These are phyloP conservation scores for Penicillium coffeae DNA, from an alignment of 495 filamentous ascomycete genomes.

Conservation along the genomic window DNA sequence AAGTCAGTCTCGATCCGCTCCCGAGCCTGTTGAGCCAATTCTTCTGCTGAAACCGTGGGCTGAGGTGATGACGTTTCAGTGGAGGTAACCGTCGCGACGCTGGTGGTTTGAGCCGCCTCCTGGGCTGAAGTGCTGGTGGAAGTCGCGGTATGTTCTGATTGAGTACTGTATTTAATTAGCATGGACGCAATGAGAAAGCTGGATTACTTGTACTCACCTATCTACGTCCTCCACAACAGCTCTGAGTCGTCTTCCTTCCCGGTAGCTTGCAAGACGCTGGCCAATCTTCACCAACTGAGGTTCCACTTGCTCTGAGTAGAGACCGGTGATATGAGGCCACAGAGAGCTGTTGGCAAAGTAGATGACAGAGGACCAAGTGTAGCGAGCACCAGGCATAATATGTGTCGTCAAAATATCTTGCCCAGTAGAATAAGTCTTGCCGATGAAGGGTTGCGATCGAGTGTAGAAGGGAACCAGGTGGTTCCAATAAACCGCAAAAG, in stretches of 20 bases:
- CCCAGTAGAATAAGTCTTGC: slow-evolving; percentile 62
- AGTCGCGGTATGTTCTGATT: slow-evolving; percentile 27
- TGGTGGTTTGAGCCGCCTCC: slow-evolving; percentile 16
- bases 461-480: slow-evolving; percentile 72
- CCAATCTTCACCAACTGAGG: slow-evolving; percentile 91
- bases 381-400: slow-evolving; percentile 66
- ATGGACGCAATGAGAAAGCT: not conserved
- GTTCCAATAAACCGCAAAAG: slow-evolving; percentile 63
- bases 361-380: slow-evolving; percentile 61
- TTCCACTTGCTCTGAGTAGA: slow-evolving; percentile 90
- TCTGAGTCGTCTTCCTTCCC: slow-evolving; percentile 59
- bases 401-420: slow-evolving; percentile 66
- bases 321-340: slow-evolving; percentile 72
- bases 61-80: slow-evolving; percentile 19
- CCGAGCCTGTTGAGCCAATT: slow-evolving; percentile 51
- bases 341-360: slow-evolving; percentile 68
- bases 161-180: slow-evolving; percentile 20
- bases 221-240: slow-evolving; percentile 55
- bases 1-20: slow-evolving; percentile 76
- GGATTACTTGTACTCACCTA: slow-evolving; percentile 27
- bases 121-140: slow-evolving; percentile 17
- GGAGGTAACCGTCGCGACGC: slow-evolving; percentile 22
- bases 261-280: slow-evolving; percentile 81
- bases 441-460: slow-evolving; percentile 65
- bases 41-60: slow-evolving; percentile 32